Evolutionary conservation across 2,329 filamentous ascomycete genomes (phyloP), one percentile per base, ranked within the genome.

Genomic region (Alternaria postmessia): DNA sequence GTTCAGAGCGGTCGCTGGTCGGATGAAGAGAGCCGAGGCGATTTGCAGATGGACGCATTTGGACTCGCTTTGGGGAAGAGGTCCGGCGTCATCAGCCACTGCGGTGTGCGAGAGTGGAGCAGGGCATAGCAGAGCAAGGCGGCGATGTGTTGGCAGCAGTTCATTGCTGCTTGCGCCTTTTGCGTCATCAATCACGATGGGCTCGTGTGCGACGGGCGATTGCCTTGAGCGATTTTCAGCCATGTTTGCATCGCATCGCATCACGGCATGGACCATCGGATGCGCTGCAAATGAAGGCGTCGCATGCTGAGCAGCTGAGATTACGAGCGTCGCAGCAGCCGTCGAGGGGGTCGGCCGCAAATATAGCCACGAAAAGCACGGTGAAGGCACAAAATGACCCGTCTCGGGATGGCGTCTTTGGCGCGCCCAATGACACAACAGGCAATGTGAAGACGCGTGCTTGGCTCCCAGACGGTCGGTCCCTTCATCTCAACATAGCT

Each of bases 281-380:
- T 56, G 42, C 28, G 14, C 58, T 62, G 64, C 68, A 54, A 71
- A 58, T 47, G 47, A 72, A 67, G 57, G 55, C 60, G 67, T 69
- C 59, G 67, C 63, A 60, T 65, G 64, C 61, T 48, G 28, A 48
- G 46, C 46, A 48, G 46, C 36, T 65, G 65, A 64, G 66, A 64
- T 62, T 59, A 64, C 62, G 53, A 64, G 48, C 39, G 52, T 60
- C 59, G 59, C 62, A 64, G 62, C 56, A 57, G 57, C 52, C 48
- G 62, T 64, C 43, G 68, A 70, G 65, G 68, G 64, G 68, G 57
- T 63, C 48, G 58, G 61, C 64, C 62, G 46, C 59, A 67, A 70
- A 70, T 64, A 63, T 39, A 41, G 62, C 66, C 57, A 46, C 42
- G 56, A 47, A 20, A 56, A 57, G 66, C 59, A 56, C 44, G 36